Conservation (phyloP, 306 rosid genomes). For the Malus asiatica region DNA sequence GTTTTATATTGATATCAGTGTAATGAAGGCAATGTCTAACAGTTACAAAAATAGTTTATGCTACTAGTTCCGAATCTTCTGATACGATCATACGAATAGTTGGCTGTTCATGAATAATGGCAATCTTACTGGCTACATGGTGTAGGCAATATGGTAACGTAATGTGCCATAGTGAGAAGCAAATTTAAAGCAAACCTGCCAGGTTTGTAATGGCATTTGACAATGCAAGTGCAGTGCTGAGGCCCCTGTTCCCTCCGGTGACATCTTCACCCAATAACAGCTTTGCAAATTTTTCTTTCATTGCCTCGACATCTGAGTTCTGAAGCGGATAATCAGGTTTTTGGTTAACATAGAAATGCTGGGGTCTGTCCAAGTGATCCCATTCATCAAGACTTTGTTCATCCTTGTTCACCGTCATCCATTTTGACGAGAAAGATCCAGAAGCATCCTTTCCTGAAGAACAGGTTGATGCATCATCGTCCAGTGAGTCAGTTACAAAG, state of each 20-base stretch:
- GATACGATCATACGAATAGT: too few species aligned
- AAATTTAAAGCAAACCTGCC: conserved; percentile 43
- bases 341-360: conserved; percentile 49
- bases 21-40: too few species aligned
- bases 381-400: conserved; percentile 61
- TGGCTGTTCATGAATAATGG: not conserved
- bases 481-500: conserved; percentile 68
- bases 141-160: not conserved
- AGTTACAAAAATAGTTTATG: too few species aligned
- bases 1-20: not conserved
- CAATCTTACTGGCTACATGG: not conserved
- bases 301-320: conserved; percentile 56
- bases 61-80: too few species aligned
- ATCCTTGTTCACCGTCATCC: conserved; percentile 53
- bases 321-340: conserved; percentile 42
- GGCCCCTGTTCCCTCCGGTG: conserved; percentile 77
- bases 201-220: conserved; percentile 78
- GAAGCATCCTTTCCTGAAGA: conserved; percentile 77
- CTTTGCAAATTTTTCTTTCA: conserved; percentile 82
- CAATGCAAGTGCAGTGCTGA: conserved; percentile 64
- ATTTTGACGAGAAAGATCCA: conserved; percentile 81
- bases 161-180: not conserved
- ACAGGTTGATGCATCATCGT: conserved; percentile 67
- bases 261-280: conserved; percentile 86
- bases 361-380: conserved; percentile 59